Evolutionary conservation across 2,329 filamentous ascomycete species (phyloP).

Genomic region (Diaporthe batatas): DNA sequence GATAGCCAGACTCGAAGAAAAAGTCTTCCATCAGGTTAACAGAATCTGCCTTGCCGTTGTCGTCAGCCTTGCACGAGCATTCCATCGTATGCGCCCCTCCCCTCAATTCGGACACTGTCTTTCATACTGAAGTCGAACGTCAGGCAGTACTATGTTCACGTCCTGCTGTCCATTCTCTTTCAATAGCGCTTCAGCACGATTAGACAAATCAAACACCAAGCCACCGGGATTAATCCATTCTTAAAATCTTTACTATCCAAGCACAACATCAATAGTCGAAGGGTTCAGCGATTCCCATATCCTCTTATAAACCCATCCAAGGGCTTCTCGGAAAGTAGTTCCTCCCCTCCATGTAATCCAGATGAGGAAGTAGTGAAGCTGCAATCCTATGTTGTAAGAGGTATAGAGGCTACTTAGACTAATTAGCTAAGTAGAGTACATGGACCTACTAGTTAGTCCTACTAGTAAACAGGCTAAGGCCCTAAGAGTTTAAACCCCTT

Average conservation of each 20-base stretch:
- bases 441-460: too few relatives aligned
- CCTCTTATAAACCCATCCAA: constrained; percentile 27
- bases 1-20: not conserved
- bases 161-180: not conserved
- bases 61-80: not conserved
- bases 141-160: not conserved
- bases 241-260: not conserved
- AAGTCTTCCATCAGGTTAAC: not conserved
- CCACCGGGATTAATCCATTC: not conserved
- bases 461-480: too few relatives aligned
- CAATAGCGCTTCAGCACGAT: not conserved
- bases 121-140: not conserved
- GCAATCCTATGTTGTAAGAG: too few relatives aligned
- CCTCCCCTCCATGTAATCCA: not conserved
- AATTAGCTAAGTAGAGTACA: too few relatives aligned
- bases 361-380: too few relatives aligned
- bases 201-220: not conserved
- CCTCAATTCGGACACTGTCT: not conserved
- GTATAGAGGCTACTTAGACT: too few relatives aligned
- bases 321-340: constrained; percentile 13
- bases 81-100: not conserved
- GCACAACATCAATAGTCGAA: not conserved
- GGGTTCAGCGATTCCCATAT: constrained; percentile 14
- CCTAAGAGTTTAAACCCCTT: too few relatives aligned
- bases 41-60: not conserved